phyloP scores from a whole-genome alignment of 768 basidiomycete species.

The Tulasnella sp. region DNA sequence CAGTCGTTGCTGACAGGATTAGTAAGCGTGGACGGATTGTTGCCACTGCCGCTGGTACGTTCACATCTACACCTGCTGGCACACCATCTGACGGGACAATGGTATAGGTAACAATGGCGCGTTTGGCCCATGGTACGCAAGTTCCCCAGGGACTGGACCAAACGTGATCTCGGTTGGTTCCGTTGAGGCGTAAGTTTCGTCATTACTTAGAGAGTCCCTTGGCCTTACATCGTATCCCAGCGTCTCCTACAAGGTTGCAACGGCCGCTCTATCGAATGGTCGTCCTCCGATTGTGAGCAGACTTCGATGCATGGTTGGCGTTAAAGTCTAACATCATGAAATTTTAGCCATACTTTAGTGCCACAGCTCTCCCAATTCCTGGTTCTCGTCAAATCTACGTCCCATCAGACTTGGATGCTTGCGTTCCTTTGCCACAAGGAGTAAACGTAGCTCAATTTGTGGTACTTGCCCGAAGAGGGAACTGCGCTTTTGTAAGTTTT shows the following conservation, averaged over 20 bases:
- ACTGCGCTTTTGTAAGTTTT: conserved; percentile 21
- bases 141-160: conserved; percentile 24
- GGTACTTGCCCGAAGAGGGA: conserved; percentile 25
- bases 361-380: conserved; percentile 19
- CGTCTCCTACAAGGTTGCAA: background rate
- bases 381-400: conserved; percentile 25
- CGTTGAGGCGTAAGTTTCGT: conserved; percentile 16
- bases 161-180: conserved; percentile 25
- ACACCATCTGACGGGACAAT: background rate
- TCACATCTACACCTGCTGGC: too few species aligned
- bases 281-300: conserved; percentile 20
- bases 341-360: conserved; percentile 23
- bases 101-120: conserved; percentile 26
- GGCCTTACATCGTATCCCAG: background rate
- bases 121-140: conserved; percentile 27
- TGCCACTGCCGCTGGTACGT: conserved; percentile 24
- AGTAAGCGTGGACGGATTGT: conserved; percentile 45
- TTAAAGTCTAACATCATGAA: too few species aligned
- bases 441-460: conserved; percentile 23
- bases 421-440: conserved; percentile 21
- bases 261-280: conserved; percentile 20
- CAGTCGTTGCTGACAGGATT: conserved; percentile 48
- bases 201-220: background rate
- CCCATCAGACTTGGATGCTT: conserved; percentile 24
- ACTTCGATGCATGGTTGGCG: background rate